Evolutionary conservation across 2,329 filamentous ascomycete species (phyloP).

Genomic region (Aspergillus fijiensis): DNA sequence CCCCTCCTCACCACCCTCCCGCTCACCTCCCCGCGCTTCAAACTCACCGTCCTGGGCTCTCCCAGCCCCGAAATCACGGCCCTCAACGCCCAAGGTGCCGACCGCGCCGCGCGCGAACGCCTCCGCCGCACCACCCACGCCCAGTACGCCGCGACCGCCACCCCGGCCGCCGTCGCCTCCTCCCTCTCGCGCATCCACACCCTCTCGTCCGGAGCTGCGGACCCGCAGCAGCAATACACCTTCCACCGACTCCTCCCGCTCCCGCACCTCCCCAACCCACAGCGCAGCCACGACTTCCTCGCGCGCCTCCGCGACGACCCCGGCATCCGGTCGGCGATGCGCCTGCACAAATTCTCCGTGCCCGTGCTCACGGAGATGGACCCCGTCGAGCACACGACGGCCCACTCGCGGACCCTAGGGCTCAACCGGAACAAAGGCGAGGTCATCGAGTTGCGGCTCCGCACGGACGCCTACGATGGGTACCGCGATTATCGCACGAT

Average conservation of each 20-base stretch:
- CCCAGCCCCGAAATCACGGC: conserved; percentile 43
- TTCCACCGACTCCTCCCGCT: conserved; percentile 78
- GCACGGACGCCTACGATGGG: conserved; percentile 93
- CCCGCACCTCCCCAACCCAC: conserved; percentile 71
- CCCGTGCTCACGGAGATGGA: conserved; percentile 94
- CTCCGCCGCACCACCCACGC: conserved; percentile 17
- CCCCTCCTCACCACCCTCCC: conserved; percentile 35
- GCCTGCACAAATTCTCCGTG: conserved; percentile 79
- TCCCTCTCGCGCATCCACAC: conserved; percentile 42
- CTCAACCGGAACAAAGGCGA: conserved; percentile 85
- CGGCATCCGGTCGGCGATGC: conserved; percentile 82
- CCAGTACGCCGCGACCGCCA: conserved; percentile 27
- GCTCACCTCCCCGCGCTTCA: conserved; percentile 40
- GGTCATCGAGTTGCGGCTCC: conserved; percentile 82
- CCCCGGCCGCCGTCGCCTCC: conserved; percentile 55
- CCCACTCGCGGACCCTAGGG: conserved; percentile 78
- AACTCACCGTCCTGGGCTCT: conserved; percentile 49
- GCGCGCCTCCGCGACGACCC: conserved; percentile 76
- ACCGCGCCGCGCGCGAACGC: conserved; percentile 24
- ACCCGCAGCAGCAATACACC: conserved; percentile 66
- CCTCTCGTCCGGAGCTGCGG: conserved; percentile 39
- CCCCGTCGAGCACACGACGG: conserved; percentile 76
- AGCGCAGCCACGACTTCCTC: conserved; percentile 69
- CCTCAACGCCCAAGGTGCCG: conserved; percentile 40
- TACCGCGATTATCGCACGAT: conserved; percentile 93